Evolutionary conservation across 352 stramenopile species (phyloP), one percentile per base, ranked within the genome.

Genomic region (Pythium sp.): DNA sequence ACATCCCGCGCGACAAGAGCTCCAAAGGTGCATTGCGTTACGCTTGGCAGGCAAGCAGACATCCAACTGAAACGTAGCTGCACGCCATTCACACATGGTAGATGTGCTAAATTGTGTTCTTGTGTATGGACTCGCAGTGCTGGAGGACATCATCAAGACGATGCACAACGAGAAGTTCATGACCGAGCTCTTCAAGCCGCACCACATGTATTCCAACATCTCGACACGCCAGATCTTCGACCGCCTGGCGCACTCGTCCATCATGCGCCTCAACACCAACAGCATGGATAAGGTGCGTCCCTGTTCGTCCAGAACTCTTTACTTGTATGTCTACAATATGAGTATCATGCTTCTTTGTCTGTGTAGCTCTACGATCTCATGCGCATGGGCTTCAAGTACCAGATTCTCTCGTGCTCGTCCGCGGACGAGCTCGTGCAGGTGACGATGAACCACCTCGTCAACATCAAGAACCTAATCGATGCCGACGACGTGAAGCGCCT

Each of bases 321-420:
- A 32, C 22, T 11, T 51, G 2, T 15, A n/a, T 43, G 20, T 5
- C 14, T 57, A 1, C 41, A n/a, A 7, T n/a, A 47, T 3, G 15
- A 4, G 1, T 12, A 18, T 61, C 30, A 26, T 8, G 20, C 0
- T 3, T 38, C 38, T 51, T 53, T 61, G 34, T 46, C 28, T 11
- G 18, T 36, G 11, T 36, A 85, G 85, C 87, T 98, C 30, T 98
- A 97, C 74, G 93, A 98, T 58, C 78, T 98, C 64, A 98, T 98
- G 89, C 92, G 89, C 62, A 98, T 98, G 93, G 93, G 91, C n/a
- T 97, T 97, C 78, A 98, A 98, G 77, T 96, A 94, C 72, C 93
- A 98, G 68, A 64, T 97, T 5, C 60, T 98, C 26, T 82, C 77
- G 8, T 96, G 86, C 64, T 80, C 82, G 12, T 94, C 83, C 20